Evolutionary conservation across 768 basidiomycete species (phyloP).

Genomic region (Boletus huronensis): DNA sequence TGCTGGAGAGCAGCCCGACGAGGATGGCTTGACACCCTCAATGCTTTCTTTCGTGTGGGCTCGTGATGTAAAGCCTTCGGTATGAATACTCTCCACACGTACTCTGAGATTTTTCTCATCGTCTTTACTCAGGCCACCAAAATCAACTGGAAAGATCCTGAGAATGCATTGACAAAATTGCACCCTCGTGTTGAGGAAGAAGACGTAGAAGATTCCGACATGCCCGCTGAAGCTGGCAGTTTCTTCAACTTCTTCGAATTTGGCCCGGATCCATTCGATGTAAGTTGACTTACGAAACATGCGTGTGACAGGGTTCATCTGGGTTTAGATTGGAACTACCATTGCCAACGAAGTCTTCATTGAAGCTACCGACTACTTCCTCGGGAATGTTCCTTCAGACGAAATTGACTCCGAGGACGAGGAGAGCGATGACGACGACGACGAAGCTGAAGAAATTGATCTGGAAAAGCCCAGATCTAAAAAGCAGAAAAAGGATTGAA

Average conservation of each 20-base stretch:
- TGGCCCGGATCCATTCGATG: conserved; percentile 62
- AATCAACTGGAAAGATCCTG: conserved; percentile 79
- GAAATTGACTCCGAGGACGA: conserved; percentile 66
- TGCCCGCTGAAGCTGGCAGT: conserved; percentile 65
- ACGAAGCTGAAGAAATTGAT: conserved; percentile 84
- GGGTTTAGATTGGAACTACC: conserved; percentile 57
- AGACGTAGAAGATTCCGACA: conserved; percentile 52
- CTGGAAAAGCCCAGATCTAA: conserved; percentile 79
- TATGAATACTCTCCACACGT: conserved; percentile 32
- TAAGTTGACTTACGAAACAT: conserved; percentile 34
- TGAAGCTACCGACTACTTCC: conserved; percentile 79
- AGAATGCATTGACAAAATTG: conserved; percentile 72
- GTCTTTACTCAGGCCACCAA: conserved; percentile 46
- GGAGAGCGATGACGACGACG: conserved; percentile 67
- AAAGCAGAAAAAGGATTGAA: conserved; percentile 53
- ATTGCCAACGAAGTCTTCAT: conserved; percentile 80
- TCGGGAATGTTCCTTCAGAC: conserved; percentile 58
- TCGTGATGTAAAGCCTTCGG: conserved; percentile 64
- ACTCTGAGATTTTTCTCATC: background rate
- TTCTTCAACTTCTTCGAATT: conserved; percentile 88
- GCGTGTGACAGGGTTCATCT: conserved; percentile 5
- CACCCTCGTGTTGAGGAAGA: conserved; percentile 66
- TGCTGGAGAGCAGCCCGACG: conserved; percentile 57
- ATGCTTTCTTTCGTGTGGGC: conserved; percentile 84
- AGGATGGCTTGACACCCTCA: conserved; percentile 69